Base-by-base conservation (phyloP, 2,329 filamentous ascomycete genomes). In the Neofusicoccum cordaticola region DNA sequence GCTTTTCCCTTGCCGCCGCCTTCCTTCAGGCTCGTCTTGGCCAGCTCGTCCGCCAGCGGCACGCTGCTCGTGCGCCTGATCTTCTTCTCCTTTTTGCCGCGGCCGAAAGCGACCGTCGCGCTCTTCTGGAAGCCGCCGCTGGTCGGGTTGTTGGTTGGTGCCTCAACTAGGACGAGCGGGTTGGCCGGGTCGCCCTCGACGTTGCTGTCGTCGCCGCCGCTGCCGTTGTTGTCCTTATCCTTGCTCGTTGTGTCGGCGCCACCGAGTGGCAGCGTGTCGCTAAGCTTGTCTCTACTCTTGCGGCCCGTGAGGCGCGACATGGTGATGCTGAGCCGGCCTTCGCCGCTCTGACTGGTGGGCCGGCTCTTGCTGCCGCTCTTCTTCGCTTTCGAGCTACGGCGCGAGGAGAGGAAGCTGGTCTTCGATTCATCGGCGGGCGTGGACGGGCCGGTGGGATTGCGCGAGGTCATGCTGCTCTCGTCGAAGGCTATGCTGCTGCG, bases 351-450 rank as follows among this genome's bases (percentile, higher is more conserved):
- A 64, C 79, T 81, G 7, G 70, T 75, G 2, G 81, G 78, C 7
- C 80, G 74, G 62, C 77, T 80, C 66, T 77, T 80, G 53, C 70
- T 74, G 19, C 72, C 75, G 11, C 68, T 44, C 62, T 68, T 66
- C 44, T 74, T 68, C 70, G 56, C 56, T 37, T 72, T 72, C 12
- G 73, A 76, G 31, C 72, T 56, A 15, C 74, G 74, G n/a, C 73
- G 69, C 8, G 70, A 66, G 37, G 72, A 73, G 19, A 76, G 62
- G 60, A 77, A 76, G 17, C 70, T 69, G 7, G 66, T 41, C 57
- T 72, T 74, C 7, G 76, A 73, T 37, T 83, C 81, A 27, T 81
- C 81, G 4, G 69, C 65, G 1, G 81, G 81, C 2, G 81, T 83
- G 3, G 76, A 70, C 1, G 80, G 76, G 37, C 70, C 71, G 2